Evolutionary conservation across 805 yeast species (phyloP), one percentile per base, ranked within the genome.

Genomic region (Yarrowia sp.): DNA sequence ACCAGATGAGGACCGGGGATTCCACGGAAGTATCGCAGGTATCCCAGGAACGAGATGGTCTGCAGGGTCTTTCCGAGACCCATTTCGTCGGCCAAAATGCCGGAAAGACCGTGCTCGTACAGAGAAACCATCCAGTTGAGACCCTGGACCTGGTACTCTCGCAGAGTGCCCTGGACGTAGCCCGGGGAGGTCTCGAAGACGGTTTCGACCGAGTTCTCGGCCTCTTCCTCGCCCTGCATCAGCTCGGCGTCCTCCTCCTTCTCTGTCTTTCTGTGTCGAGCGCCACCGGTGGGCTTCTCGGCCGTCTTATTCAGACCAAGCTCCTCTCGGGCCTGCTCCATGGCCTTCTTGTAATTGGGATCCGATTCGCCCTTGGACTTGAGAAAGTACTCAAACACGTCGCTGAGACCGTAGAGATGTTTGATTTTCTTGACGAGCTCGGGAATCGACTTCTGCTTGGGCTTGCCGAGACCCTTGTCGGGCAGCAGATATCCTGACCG

Each of bases 1-100:
- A 95, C 87, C 49, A 95, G 85, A 76, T 89, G 91, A 0, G 99
- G 99, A 0, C 99, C 99, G 72, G 89, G 90, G 11, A 92, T 84
- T 35, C 86, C 84, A 72, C 87, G 88, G 68, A 88, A 82, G 75
- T 90, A 91, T 71, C 97, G 83, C 68, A 94, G 79, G 77, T 90
- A 92, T 0, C 97, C 98, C 55, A 94, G 81, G 74, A 94, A 95
- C 0, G 98, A 87, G 59, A 94, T 93, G 1, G 98, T 93, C 79
- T 94, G 99, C 66, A 94, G 81, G 3, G 99, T 94, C 78, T 94
- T 94, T 68, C 99, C 99, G 36, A 94, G 82, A 1, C 99, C 99
- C 99, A 95, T 94, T 78, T 94, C 99, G 78, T 94, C 99, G 8
- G 99, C 99, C 56, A 94, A 80, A 46, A 94, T 94, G 14, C 99